Percentiles rank a stretch among this genome's conserved stretches.
Evolutionary conservation across 257 asterid genomes (phyloP).

Genomic region (Thymus mandschuricus): DNA sequence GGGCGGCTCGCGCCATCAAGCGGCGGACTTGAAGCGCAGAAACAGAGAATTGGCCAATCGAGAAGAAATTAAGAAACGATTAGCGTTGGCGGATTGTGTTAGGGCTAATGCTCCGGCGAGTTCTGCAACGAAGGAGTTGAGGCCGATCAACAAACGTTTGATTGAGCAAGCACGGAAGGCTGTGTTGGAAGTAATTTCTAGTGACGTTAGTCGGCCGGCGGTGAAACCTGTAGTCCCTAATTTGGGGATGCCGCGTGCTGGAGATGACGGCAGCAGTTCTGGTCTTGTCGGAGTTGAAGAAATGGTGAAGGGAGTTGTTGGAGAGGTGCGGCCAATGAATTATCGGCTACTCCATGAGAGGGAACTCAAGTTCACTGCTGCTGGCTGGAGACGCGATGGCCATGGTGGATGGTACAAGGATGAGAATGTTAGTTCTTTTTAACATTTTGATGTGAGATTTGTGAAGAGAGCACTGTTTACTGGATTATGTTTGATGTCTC

Average conservation of each 20-base stretch:
- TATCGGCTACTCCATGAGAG: slow-evolving; percentile 47
- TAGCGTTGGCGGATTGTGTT: slow-evolving; percentile 46
- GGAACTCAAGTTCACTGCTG: slow-evolving; percentile 76
- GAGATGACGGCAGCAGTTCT: slow-evolving; percentile 27
- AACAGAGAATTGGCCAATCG: slow-evolving; percentile 48
- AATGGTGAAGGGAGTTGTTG: slow-evolving; percentile 24
- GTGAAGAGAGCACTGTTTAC: background rate
- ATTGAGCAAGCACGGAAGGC: slow-evolving; percentile 51
- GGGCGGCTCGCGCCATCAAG: slow-evolving; percentile 60
- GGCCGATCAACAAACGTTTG: slow-evolving; percentile 43
- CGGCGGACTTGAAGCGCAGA: slow-evolving; percentile 51
- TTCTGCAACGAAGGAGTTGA: slow-evolving; percentile 27
- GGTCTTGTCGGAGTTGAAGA: slow-evolving; percentile 34
- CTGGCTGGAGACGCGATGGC: slow-evolving; percentile 83
- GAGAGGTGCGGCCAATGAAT: slow-evolving; percentile 34
- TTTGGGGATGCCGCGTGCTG: slow-evolving; percentile 7
- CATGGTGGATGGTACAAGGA: slow-evolving; percentile 83
- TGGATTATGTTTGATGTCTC: slow-evolving; percentile 1
- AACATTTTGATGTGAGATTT: background rate
- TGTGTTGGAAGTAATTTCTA: slow-evolving; percentile 46
- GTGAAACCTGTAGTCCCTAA: slow-evolving; percentile 30
- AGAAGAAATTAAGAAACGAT: slow-evolving; percentile 56
- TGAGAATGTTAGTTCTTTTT: slow-evolving; percentile 59
- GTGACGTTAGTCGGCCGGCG: slow-evolving; percentile 28
- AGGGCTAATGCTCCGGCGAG: slow-evolving; percentile 21